These are phyloP conservation scores for Amoeboaphelidium occidentale DNA, from an alignment of 371 early-diverging fungal genomes.

Conservation along the genomic window DNA sequence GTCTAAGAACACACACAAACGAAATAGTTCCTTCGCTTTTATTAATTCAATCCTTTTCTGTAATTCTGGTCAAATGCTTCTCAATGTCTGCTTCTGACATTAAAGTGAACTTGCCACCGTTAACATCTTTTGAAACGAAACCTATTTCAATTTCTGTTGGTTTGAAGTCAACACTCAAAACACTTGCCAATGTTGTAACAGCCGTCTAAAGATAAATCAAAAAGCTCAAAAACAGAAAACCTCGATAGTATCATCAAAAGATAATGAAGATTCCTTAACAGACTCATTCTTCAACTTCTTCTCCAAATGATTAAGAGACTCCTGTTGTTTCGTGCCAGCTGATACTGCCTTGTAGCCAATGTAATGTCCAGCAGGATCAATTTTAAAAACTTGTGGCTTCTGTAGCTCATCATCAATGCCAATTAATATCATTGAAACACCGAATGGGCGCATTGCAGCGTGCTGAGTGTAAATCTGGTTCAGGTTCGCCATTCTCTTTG, in stretches of 20 bases:
- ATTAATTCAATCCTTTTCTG: slow-evolving; percentile 41
- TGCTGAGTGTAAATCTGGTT: slow-evolving; percentile 97
- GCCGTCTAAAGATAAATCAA: slow-evolving; percentile 34
- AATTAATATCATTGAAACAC: slow-evolving; percentile 90
- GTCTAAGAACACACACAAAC: no score
- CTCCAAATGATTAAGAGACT: slow-evolving; percentile 80
- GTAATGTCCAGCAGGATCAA: slow-evolving; percentile 94
- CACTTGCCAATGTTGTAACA: slow-evolving; percentile 71
- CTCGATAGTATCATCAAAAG: slow-evolving; percentile 71
- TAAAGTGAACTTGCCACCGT: slow-evolving; percentile 43
- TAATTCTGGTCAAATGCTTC: slow-evolving; percentile 62
- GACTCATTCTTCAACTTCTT: slow-evolving; percentile 59
- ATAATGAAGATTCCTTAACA: slow-evolving; percentile 38
- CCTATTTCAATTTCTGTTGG: slow-evolving; percentile 81
- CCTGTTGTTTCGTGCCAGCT: slow-evolving; percentile 94
- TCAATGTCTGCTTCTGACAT: slow-evolving; percentile 68
- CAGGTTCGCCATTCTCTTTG: slow-evolving; percentile 86
- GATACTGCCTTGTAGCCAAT: slow-evolving; percentile 87
- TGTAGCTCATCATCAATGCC: slow-evolving; percentile 72
- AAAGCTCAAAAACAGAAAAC: slow-evolving; percentile 11
- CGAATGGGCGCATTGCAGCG: slow-evolving; percentile 92
- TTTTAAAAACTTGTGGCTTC: slow-evolving; percentile 87
- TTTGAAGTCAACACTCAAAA: slow-evolving; percentile 80
- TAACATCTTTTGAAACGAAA: slow-evolving; percentile 35
- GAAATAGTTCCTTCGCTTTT: background rate